Conservation (phyloP, 169 alveolate species). For the Plasmodium malariae region DNA sequence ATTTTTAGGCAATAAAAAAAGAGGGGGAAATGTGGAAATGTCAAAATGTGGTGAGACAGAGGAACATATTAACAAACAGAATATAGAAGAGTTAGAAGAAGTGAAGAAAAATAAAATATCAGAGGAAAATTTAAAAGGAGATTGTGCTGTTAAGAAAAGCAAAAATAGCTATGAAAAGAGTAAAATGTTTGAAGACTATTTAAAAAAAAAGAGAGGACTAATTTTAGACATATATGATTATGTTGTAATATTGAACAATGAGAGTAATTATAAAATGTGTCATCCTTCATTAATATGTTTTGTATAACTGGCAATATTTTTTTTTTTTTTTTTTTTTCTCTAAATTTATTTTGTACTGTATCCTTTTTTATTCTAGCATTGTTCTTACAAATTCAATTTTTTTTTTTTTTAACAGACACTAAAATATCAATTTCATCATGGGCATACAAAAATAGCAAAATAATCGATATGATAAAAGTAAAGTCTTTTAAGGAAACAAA, state of each 20-base stretch:
- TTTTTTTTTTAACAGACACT: conserved; percentile 8
- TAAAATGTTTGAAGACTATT: conserved; percentile 13
- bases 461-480: conserved; percentile 41
- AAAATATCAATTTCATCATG: conserved; percentile 66
- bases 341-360: background rate
- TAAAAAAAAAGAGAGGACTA: conserved; percentile 35
- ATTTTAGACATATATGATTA: conserved; percentile 63
- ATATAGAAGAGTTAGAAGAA: background rate
- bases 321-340: background rate
- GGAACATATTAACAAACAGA: background rate
- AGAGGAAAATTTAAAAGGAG: background rate
- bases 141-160: background rate
- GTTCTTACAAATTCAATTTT: background rate
- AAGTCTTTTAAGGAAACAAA: conserved; percentile 1
- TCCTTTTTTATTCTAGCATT: background rate
- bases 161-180: background rate
- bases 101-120: background rate
- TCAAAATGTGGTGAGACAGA: background rate
- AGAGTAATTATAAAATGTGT: conserved; percentile 15
- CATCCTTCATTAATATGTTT: background rate
- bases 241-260: conserved; percentile 6
- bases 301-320: background rate
- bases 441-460: conserved; percentile 36
- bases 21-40: background rate
- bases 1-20: conserved; percentile 38